A percentile compares a stretch with the other conserved stretches of the same genome.
Conservation (phyloP, 805 yeast species). For the Monosporozyma yasuniensis region DNA sequence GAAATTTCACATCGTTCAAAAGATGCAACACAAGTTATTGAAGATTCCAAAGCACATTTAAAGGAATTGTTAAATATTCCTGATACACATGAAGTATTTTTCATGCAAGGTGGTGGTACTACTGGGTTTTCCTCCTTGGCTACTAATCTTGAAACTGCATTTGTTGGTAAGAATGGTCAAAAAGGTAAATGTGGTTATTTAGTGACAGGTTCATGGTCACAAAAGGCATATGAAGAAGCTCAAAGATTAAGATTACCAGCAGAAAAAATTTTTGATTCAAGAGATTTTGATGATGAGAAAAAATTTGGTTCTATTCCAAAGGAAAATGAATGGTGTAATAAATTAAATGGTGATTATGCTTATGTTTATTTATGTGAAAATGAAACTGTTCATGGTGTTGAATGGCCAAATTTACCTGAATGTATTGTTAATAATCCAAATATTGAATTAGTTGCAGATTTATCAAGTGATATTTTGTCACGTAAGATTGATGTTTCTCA, state of each 20-base stretch:
- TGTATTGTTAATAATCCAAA: constrained; percentile 44
- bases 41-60: constrained; percentile 63
- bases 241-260: constrained; percentile 68
- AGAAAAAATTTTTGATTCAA: constrained; percentile 59
- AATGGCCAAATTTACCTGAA: constrained; percentile 47
- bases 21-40: constrained; percentile 69
- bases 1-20: constrained; percentile 93
- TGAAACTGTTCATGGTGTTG: constrained; percentile 95
- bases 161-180: constrained; percentile 62
- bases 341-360: constrained; percentile 50
- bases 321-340: constrained; percentile 51
- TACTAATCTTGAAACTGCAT: constrained; percentile 69
- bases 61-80: constrained; percentile 64
- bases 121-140: constrained; percentile 87
- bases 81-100: constrained; percentile 87
- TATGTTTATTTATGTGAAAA: constrained; percentile 90
- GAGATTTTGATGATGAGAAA: constrained; percentile 37
- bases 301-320: constrained; percentile 63
- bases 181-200: constrained; percentile 78
- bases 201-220: constrained; percentile 91
- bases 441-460: constrained; percentile 83
- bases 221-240: constrained; percentile 83
- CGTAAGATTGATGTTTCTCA: constrained; percentile 70
- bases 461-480: constrained; percentile 88
- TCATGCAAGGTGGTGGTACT: constrained; percentile 97